A percentile compares a stretch with the other conserved stretches of the same genome.
phyloP scores from a whole-genome alignment of 1,284 basidiomycete species.

The Cryptococcus wingfieldii region DNA sequence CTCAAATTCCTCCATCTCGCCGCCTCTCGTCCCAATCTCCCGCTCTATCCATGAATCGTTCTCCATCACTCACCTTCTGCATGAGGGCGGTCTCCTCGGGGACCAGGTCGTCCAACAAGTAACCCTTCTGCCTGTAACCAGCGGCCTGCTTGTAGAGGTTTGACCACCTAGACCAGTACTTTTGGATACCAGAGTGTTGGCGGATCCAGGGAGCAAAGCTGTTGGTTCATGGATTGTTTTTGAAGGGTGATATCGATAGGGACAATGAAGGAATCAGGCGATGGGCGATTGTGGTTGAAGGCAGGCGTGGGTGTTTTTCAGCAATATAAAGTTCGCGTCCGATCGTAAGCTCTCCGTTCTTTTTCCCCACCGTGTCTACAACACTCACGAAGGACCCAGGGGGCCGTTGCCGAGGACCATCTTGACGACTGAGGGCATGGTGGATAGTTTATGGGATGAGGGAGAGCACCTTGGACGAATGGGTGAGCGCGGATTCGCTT shows the following conservation, averaged over 20 bases:
- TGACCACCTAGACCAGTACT: constrained; percentile 69
- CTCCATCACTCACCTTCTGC: constrained; percentile 62
- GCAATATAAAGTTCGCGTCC: neutral
- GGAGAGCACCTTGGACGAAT: no score
- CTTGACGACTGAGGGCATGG: constrained; percentile 23
- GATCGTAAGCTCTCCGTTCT: neutral
- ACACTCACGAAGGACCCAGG: constrained; percentile 60
- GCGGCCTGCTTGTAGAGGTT: constrained; percentile 75
- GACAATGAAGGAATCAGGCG: neutral
- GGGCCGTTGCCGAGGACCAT: constrained; percentile 59
- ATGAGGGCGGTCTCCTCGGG: constrained; percentile 81
- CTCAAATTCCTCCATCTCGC: neutral
- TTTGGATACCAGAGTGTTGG: constrained; percentile 54
- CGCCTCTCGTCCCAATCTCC: neutral
- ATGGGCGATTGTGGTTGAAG: neutral
- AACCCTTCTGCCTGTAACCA: constrained; percentile 84
- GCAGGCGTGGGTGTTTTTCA: neutral
- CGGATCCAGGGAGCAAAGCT: constrained; percentile 69
- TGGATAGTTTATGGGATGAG: constrained; percentile 1
- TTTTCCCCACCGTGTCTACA: neutral
- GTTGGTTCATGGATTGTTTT: constrained; percentile 4
- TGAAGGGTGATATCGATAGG: neutral
- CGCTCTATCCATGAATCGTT: neutral
- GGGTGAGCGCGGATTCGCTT: no score
- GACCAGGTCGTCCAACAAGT: constrained; percentile 93